phyloP scores from a whole-genome alignment of 1,284 basidiomycete genomes.

The Ganoderma leucocontextum region DNA sequence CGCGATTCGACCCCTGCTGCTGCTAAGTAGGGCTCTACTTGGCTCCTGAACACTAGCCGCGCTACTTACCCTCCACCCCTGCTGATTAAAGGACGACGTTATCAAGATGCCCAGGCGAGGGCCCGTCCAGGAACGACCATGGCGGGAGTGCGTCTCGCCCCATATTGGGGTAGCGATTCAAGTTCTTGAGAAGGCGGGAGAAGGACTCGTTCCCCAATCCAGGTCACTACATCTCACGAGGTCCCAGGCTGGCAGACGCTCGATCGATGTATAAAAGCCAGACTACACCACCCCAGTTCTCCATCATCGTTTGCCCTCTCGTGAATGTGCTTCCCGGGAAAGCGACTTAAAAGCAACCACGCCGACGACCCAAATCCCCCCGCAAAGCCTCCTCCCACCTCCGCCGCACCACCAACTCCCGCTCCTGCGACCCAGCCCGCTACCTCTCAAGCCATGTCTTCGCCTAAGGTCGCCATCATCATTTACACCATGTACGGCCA shows the following conservation, averaged over 20 bases:
- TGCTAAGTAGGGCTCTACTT: too few relatives aligned
- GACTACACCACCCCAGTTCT: background rate
- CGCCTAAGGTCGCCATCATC: conserved; percentile 78
- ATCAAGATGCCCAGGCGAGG: background rate
- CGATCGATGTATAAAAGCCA: conserved; percentile 28
- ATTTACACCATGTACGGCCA: conserved; percentile 90
- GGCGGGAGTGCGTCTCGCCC: background rate
- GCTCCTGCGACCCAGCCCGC: conserved; percentile 30
- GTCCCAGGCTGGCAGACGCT: conserved; percentile 22
- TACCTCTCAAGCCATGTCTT: conserved; percentile 37
- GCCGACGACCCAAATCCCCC: conserved; percentile 39
- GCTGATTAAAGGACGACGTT: background rate
- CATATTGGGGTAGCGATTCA: conserved; percentile 6
- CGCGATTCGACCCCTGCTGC: background rate
- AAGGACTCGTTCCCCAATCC: conserved; percentile 19
- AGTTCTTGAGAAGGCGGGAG: conserved; percentile 8
- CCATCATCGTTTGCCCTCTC: conserved; percentile 12
- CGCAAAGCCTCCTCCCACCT: conserved; percentile 28
- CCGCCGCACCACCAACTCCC: conserved; percentile 24
- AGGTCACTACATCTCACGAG: conserved; percentile 30
- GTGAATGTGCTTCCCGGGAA: conserved; percentile 54
- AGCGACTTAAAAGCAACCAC: conserved; percentile 46
- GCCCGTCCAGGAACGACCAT: background rate
- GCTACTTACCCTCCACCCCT: background rate
- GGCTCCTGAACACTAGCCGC: background rate